Base-by-base conservation (phyloP, 2,329 filamentous ascomycete species). In the Curvularia spicifera region DNA sequence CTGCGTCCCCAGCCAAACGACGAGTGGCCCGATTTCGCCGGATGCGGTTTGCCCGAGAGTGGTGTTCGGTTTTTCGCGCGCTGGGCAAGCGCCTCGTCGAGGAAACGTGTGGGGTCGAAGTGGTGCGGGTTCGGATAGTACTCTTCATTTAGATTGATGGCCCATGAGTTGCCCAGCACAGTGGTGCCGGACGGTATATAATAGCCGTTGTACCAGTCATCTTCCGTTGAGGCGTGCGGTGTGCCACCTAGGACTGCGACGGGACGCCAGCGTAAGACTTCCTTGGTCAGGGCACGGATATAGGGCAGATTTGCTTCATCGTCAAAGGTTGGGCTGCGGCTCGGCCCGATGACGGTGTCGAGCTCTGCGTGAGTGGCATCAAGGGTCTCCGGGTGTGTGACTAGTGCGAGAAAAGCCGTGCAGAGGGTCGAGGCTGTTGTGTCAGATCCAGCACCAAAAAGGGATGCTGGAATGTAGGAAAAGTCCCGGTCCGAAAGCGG, bases 401-500 rank as follows among this genome's bases (percentile, higher is more conserved):
- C 57, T 73, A 85, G 57, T 54, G 85, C 68, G 62, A 84, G 56
- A 63, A 86, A 80, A 71, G 79, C 82, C 15, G 77, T 78, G 57
- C 80, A 80, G 20, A 84, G 72, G 0, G 79, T 82, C 13, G 78
- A 80, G 0, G 81, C 78, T 0, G 81, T 83, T 0, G 83, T 84
- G 59, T 84, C 83, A 4, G 76, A 82, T 28, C 82, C 79, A 10
- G 81, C 82, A 28, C 82, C 82, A 56, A 81, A 81, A 6, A 82
- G 69, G 0, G 75, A 77, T 2, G 77, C 78, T 1, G 80, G 75
- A 5, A 81, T 73, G 65, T 79, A 82, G 3, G 78, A 77, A 54
- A 82, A 76, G 60, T 82, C 73, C 12, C 74, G 73, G 15, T 77
- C 73, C 0, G 77, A 76, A 44, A 83, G 73, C 0, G 75, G 74